Conservation (phyloP, 2,329 filamentous ascomycete genomes). For the Paecilomyces formosus region DNA sequence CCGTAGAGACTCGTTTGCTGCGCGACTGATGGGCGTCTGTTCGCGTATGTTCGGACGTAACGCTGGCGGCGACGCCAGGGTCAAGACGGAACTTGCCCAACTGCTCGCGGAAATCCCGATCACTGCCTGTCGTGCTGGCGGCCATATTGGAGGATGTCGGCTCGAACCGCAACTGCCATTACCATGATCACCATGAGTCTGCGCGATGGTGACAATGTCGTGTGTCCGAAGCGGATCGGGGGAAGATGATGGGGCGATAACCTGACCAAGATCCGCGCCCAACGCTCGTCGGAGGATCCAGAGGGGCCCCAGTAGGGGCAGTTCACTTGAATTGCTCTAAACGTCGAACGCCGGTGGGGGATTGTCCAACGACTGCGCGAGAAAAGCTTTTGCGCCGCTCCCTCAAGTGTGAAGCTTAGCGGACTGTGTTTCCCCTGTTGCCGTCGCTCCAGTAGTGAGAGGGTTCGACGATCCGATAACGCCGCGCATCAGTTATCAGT, state of each 20-base stretch:
- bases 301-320: not conserved
- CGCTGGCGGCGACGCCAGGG: not conserved
- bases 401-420: not conserved
- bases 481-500: not conserved
- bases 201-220: not conserved
- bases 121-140: not conserved
- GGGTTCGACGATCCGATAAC: not conserved
- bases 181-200: not conserved
- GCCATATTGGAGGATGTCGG: not conserved
- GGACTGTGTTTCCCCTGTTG: not conserved
- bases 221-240: not conserved
- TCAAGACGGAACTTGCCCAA: not conserved
- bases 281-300: not conserved
- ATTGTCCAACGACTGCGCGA: not conserved
- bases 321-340: not conserved
- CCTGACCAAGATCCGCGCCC: not conserved
- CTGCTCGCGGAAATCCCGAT: not conserved
- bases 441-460: not conserved
- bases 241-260: not conserved
- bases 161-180: not conserved
- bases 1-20: slow-evolving; percentile 30
- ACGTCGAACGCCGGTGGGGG: not conserved
- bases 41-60: not conserved
- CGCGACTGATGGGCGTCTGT: not conserved
- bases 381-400: not conserved